Base-by-base conservation (phyloP, 768 basidiomycete genomes). In the Naganishia antarctica region DNA sequence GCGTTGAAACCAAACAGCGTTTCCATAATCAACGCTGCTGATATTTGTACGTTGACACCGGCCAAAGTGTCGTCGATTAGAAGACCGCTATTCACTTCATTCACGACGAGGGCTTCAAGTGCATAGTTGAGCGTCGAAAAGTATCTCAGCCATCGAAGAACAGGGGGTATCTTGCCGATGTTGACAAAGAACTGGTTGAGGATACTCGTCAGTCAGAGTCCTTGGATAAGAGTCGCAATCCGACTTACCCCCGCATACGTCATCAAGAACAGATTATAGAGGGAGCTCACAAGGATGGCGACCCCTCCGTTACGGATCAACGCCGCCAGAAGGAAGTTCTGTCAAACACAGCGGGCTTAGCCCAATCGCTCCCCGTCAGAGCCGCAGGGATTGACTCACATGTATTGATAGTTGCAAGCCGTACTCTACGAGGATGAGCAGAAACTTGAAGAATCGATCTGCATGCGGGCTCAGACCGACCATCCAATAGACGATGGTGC, bases 61-160 rank as follows among this genome's bases (percentile, higher is more conserved):
- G 65, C 68, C 4, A 59, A 40, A 61, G 69, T 68, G 65, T 77
- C 77, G 50, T 72, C 66, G 37, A 96, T 96, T 84, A 86, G 84
- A 34, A 96, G 79, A 2, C 92, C 93, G 4, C 89, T 87, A 41
- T 85, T 85, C 16, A 98, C 90, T 74, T 97, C 93, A 72, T 98
- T 98, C 40, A 96, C 88, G 13, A 87, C 81, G 16, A 96, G 80
- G 5, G 93, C 93, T 66, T 80, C 79, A n/a, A 81, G 72, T 0
- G 75, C 70, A 63, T 78, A 80, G 25, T 73, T 71, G 8, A 76
- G 61, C 1, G 74, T 72, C 60, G 87, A 88, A 63, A 93, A 70
- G 87, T 90, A 97, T 72, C 93, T 87, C 60, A 97, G 80, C 93
- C 93, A 98, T 16, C 93, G 83, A 0, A 98, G 82, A 1, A 93